Base-by-base conservation (phyloP, 306 rosid species). In the Lablab purpureus region DNA sequence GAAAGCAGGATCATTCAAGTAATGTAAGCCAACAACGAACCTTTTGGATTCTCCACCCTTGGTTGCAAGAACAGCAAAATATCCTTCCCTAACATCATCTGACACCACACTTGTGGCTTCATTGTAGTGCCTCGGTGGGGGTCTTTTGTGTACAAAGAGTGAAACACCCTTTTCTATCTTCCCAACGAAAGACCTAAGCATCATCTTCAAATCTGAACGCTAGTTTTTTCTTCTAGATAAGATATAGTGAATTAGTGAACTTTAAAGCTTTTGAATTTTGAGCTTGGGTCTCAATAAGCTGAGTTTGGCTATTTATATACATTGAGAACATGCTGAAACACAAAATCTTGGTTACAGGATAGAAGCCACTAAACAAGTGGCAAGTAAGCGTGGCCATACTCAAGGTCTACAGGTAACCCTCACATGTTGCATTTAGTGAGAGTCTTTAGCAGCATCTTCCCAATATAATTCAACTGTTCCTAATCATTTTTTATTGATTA, bases 51-150 rank as follows among this genome's bases (percentile, higher is more conserved):
- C 85, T 73, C 73, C 77, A 56, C 87, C 89, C 79, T 76, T 78
- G 5, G 76, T 80, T 23, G 93, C 93, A 67, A 86, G 81, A 22
- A 87, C 93, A 34, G 78, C 85, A 74, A 89, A 82, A 52, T 86
- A 51, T 13, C 76, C 49, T 71, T 71, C 64, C 19, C 50, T 71
- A 32, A 71, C 47, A 11, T 71, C 75, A 17, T 28, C 47, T 18
- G 63, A 10, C 63, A 50, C 7, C 47, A 19, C 66, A 10, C n/a
- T 47, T 45, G n/a, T n/a, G n/a, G n/a, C n/a, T n/a, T n/a, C n/a
- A n/a, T n/a, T n/a, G n/a, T n/a, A n/a, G 70, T 68, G 21, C 10
- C 69, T 36, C 6, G 43, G 46, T 37, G 36, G 21, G 15, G 52
- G 9, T 56, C 82, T 84, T 82, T 77, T 84, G 1, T 82, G 30